A percentile compares a stretch with the other conserved stretches of the same genome.
Evolutionary conservation across 2,329 filamentous ascomycete genomes (phyloP).

Genomic region (Trichoderma aggressivum): DNA sequence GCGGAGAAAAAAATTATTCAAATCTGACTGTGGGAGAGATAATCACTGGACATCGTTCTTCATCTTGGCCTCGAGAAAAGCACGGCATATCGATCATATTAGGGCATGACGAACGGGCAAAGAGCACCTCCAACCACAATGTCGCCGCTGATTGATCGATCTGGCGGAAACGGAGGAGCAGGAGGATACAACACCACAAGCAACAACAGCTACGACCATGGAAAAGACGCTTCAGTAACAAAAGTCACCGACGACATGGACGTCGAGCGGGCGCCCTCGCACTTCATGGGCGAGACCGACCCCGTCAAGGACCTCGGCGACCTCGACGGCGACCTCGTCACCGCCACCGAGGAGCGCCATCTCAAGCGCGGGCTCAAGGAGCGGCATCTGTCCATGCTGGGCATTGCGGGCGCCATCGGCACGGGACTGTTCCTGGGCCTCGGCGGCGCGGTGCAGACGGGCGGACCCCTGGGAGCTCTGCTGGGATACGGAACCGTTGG

Average conservation of each 20-base stretch:
- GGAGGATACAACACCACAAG: constrained; percentile 14
- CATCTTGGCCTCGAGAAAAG: background rate
- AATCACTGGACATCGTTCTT: background rate
- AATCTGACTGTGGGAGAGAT: background rate
- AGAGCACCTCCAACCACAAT: background rate
- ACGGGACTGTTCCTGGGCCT: constrained; percentile 60
- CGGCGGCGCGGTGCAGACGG: constrained; percentile 50
- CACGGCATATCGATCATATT: background rate
- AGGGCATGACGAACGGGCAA: constrained; percentile 16
- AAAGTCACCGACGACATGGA: background rate
- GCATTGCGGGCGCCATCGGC: constrained; percentile 59
- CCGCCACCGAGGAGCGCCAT: constrained; percentile 46
- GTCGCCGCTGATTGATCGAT: constrained; percentile 15
- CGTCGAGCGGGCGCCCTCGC: background rate
- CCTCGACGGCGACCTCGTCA: constrained; percentile 43
- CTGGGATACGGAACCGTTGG: constrained; percentile 56
- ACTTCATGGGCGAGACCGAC: background rate
- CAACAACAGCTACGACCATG: background rate
- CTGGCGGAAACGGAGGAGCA: background rate
- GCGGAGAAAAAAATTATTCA: background rate
- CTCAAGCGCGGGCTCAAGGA: constrained; percentile 40
- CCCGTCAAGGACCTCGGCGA: constrained; percentile 5
- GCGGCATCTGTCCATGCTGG: constrained; percentile 58
- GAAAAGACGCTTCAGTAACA: background rate
- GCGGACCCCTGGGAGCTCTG: constrained; percentile 46